phyloP scores from a whole-genome alignment of 345 rosid species.

The Populus pruinosa region DNA sequence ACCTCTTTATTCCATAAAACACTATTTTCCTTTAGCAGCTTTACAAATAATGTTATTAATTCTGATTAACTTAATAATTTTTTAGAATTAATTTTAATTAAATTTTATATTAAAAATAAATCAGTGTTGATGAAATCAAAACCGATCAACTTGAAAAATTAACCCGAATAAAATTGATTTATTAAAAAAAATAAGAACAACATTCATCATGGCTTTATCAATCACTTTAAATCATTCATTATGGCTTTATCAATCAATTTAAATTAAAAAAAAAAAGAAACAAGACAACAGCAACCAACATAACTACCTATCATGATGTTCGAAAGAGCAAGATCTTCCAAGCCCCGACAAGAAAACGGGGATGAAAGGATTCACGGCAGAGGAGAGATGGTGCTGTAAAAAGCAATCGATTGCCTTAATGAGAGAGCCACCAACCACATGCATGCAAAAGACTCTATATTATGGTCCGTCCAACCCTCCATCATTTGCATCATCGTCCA shows the following conservation, averaged over 20 bases:
- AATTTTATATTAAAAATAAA: no score
- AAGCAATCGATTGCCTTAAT: background rate
- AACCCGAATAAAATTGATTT: no score
- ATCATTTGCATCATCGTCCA: conserved; percentile 6
- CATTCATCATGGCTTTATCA: background rate
- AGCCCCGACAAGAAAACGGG: background rate
- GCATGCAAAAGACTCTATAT: conserved; percentile 17
- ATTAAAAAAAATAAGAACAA: no score
- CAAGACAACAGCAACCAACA: conserved; percentile 35
- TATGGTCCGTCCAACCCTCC: conserved; percentile 10
- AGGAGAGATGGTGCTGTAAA: background rate
- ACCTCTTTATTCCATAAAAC: no score
- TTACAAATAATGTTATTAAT: no score
- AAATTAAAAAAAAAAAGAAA: background rate
- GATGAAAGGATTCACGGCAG: background rate
- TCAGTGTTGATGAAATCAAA: no score
- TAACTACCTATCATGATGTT: conserved; percentile 24
- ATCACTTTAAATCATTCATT: background rate
- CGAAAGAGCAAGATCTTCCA: background rate
- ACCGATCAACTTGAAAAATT: no score
- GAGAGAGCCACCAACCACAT: conserved; percentile 2
- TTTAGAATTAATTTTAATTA: no score
- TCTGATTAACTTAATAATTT: no score
- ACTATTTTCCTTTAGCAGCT: no score
- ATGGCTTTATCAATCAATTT: background rate